Evolutionary conservation across 805 yeast genomes (phyloP).

Genomic region (Pichia ethanolica): DNA sequence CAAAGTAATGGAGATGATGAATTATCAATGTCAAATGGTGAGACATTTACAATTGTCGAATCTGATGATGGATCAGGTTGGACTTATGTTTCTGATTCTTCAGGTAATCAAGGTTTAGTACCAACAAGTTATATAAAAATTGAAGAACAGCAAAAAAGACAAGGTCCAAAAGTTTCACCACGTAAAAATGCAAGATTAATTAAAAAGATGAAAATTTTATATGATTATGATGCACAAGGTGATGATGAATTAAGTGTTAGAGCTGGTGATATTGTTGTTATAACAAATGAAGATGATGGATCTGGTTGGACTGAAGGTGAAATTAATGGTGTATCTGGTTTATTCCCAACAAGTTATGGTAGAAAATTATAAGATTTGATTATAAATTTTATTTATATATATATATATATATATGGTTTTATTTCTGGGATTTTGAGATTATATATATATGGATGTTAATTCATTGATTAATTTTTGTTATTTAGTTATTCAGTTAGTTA

Average conservation of each 20-base stretch:
- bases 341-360: constrained; percentile 77
- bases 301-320: constrained; percentile 96
- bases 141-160: constrained; percentile 36
- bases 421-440: too few relatives aligned
- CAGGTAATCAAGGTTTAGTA: constrained; percentile 60
- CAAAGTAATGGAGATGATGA: constrained; percentile 72
- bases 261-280: constrained; percentile 66
- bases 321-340: constrained; percentile 53
- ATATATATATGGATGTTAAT: background rate
- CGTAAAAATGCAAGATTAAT: constrained; percentile 62
- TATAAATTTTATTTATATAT: background rate
- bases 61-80: constrained; percentile 91
- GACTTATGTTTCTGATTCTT: constrained; percentile 55
- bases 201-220: constrained; percentile 59
- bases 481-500: too few relatives aligned
- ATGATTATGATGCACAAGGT: constrained; percentile 70
- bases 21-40: constrained; percentile 53
- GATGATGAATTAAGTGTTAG: constrained; percentile 67
- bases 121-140: constrained; percentile 74
- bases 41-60: constrained; percentile 47
- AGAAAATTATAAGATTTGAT: constrained; percentile 14
- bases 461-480: background rate
- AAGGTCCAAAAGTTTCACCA: constrained; percentile 64
- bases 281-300: constrained; percentile 66
- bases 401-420: background rate